Base-by-base conservation (phyloP, 345 rosid species). In the Gossypium raimondii region DNA sequence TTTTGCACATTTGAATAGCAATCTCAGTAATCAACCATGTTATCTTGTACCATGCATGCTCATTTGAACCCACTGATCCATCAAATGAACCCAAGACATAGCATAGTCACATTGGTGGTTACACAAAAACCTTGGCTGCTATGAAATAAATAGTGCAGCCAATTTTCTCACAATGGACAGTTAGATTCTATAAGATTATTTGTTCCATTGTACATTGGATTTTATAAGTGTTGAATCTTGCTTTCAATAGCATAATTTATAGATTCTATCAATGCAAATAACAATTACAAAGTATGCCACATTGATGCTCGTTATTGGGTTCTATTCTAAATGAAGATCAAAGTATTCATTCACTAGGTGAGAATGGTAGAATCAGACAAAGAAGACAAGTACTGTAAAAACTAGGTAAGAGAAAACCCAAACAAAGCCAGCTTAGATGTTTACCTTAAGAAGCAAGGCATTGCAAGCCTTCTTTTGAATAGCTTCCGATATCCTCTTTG, bases 401-500 rank as follows among this genome's bases (percentile, higher is more conserved):
- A 51, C 25, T 3, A 51, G 17, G 38, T 11, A 50, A 45, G 27
- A 55, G 9, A 75, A 78, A 22, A 2, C 66, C 2, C 60, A 24
- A 47, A n/a, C 9, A 48, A 65, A 70, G 51, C 22, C 17, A 64
- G 7, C n/a, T 47, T 70, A 51, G 68, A 45, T 73, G 55, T 70
- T 78, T 79, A 81, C 99, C 97, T 95, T 95, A 11, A 93, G 84
- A 76, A 95, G 94, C 65, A 95, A 84, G 60, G 87, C 98, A 79
- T 89, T 93, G 93, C 99, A 93, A 50, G 98, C 85, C 81, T 87
- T 90, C 79, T 89, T 93, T 81, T 86, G 86, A 75, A 95, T 95
- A 72, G 93, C 99, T 87, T 93, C 94, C 51, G 97, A 93, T 51
- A 93, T 95, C 86, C 87, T 95, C 84, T 79, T 93, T 1, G 99